phyloP scores from a whole-genome alignment of 2,329 filamentous ascomycete species.

The Talaromyces sp. region DNA sequence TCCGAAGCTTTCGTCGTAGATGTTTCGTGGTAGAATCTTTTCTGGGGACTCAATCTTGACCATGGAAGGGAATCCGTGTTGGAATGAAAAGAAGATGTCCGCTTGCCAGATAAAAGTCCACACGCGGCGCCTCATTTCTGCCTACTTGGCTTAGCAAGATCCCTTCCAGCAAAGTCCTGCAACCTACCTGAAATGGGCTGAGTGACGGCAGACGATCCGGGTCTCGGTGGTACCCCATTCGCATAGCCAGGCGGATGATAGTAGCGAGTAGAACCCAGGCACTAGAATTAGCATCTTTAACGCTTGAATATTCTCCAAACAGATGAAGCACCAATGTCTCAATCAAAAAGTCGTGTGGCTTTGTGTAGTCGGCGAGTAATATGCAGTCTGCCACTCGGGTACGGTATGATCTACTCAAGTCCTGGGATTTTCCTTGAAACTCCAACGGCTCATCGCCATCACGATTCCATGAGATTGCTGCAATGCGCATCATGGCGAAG shows the following conservation, averaged over 20 bases:
- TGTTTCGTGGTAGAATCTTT: constrained; percentile 8
- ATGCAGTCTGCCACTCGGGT: constrained; percentile 12
- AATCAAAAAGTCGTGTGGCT: constrained; percentile 3
- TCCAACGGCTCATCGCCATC: constrained; percentile 13
- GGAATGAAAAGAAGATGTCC: constrained; percentile 1
- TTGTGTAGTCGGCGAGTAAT: constrained; percentile 10
- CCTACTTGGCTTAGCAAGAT: constrained; percentile 16
- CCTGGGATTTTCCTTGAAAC: constrained; percentile 3
- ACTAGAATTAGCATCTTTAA: constrained; percentile 5
- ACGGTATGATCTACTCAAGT: constrained; percentile 8
- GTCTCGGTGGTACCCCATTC: constrained; percentile 75
- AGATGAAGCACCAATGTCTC: constrained; percentile 14
- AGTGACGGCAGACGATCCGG: constrained; percentile 44
- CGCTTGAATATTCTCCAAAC: constrained; percentile 1
- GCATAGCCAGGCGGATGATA: constrained; percentile 71
- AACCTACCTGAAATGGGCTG: constrained; percentile 24
- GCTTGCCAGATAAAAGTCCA: constrained; percentile 42
- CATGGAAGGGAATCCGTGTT: constrained; percentile 13
- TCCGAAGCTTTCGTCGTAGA: constrained; percentile 9
- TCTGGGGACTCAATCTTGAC: constrained; percentile 6
- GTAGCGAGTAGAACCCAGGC: constrained; percentile 69
- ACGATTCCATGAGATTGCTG: constrained; percentile 6
- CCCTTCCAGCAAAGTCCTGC: neutral
- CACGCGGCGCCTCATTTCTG: constrained; percentile 53
- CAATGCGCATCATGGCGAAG: constrained; percentile 11